Conservation (phyloP, 805 yeast genomes). For the Saccharomycopsis fibuligera region DNA sequence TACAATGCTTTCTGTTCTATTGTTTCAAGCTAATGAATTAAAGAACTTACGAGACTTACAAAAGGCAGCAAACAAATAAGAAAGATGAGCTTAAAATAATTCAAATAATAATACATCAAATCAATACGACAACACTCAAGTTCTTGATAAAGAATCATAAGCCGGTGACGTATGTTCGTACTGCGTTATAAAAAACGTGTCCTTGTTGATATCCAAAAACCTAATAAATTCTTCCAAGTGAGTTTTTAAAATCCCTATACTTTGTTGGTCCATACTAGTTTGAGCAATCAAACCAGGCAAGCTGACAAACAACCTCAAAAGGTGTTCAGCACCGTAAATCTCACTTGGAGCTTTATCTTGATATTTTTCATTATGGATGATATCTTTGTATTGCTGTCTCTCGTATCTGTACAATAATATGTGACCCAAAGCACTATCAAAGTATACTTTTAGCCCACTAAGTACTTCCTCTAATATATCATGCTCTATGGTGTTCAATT, state of each 20-base stretch:
- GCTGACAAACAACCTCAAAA: constrained; percentile 67
- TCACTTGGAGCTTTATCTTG: constrained; percentile 30
- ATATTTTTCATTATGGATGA: constrained; percentile 33
- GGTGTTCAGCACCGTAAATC: constrained; percentile 76
- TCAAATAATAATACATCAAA: neutral
- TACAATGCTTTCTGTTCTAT: too few species aligned
- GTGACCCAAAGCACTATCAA: constrained; percentile 66
- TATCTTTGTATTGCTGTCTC: constrained; percentile 60
- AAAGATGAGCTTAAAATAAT: neutral
- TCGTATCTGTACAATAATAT: constrained; percentile 70
- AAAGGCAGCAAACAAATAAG: too few species aligned
- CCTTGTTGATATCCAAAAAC: constrained; percentile 42
- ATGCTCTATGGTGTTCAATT: constrained; percentile 31
- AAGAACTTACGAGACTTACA: too few species aligned
- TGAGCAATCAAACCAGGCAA: constrained; percentile 80
- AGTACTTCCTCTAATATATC: constrained; percentile 63
- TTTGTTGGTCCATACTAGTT: constrained; percentile 74
- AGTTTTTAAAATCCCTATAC: constrained; percentile 47
- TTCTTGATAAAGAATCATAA: constrained; percentile 34
- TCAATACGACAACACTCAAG: neutral
- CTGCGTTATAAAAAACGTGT: constrained; percentile 31
- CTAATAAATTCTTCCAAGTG: constrained; percentile 49
- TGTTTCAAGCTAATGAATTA: too few species aligned
- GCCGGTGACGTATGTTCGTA: constrained; percentile 49
- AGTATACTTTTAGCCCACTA: constrained; percentile 63